These are phyloP conservation scores for Penicillium sp. DNA, from an alignment of 2,329 filamentous ascomycete genomes.

Conservation along the genomic window DNA sequence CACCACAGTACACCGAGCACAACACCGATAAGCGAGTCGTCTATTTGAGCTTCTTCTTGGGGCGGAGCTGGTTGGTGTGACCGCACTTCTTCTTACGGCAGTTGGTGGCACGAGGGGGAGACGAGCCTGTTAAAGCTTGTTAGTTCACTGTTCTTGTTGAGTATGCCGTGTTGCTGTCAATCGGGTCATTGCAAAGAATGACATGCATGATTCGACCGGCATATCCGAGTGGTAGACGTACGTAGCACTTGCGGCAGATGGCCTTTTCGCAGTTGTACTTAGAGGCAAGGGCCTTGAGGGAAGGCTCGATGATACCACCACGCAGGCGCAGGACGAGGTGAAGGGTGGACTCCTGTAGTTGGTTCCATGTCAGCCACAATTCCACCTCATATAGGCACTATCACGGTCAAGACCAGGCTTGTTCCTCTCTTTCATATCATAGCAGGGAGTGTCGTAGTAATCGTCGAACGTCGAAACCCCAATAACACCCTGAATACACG, in stretches of 20 bases:
- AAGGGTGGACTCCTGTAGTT: constrained; percentile 81
- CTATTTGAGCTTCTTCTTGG: constrained; percentile 99
- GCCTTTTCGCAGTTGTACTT: constrained; percentile 99
- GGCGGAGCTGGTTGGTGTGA: constrained; percentile 99
- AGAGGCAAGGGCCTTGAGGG: constrained; percentile 93
- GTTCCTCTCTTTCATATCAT: constrained; percentile 12
- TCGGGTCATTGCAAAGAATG: neutral
- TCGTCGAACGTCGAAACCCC: neutral
- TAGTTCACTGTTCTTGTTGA: neutral
- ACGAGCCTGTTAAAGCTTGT: constrained; percentile 52
- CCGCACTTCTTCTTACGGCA: constrained; percentile 99
- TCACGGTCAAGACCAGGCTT: neutral
- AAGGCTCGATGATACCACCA: constrained; percentile 99
- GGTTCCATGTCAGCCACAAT: constrained; percentile 30
- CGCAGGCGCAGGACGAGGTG: constrained; percentile 97
- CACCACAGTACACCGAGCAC: constrained; percentile 41
- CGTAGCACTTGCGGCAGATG: constrained; percentile 99
- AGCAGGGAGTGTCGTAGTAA: neutral
- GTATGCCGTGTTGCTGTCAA: neutral
- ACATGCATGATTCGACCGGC: neutral
- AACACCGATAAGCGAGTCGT: constrained; percentile 41
- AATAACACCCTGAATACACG: constrained; percentile 5
- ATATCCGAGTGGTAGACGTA: constrained; percentile 48
- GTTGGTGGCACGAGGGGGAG: constrained; percentile 99
- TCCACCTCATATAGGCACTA: constrained; percentile 1